Conservation (phyloP, 139 green algal species). For the Mesotaenium endlicherianum region DNA sequence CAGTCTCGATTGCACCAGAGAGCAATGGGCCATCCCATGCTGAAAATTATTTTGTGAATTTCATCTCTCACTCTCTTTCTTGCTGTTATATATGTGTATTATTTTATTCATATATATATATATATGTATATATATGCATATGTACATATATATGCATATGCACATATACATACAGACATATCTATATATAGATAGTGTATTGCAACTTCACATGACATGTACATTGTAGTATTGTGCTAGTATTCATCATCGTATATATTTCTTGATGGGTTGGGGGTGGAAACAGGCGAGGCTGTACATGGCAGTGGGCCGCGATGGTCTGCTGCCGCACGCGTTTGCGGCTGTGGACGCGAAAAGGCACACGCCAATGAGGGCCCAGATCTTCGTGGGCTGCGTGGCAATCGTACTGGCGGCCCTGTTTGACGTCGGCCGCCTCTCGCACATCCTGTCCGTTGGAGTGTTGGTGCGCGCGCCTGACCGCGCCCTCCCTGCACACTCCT, state of each 20-base stretch:
- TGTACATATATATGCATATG: too few species aligned
- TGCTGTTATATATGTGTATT: neutral
- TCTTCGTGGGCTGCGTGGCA: constrained; percentile 32
- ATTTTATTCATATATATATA: neutral
- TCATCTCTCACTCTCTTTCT: too few species aligned
- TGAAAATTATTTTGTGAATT: neutral
- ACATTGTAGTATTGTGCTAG: too few species aligned
- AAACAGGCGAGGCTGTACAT: constrained; percentile 38
- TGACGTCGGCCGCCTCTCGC: constrained; percentile 32
- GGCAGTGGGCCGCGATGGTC: constrained; percentile 32
- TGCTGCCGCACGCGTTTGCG: constrained; percentile 25
- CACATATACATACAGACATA: too few species aligned
- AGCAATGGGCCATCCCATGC: neutral
- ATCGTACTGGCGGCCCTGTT: constrained; percentile 18
- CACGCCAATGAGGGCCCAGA: constrained; percentile 33
- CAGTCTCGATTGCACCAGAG: too few species aligned
- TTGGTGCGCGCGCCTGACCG: neutral
- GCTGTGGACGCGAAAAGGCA: neutral
- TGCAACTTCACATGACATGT: too few species aligned
- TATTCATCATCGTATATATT: too few species aligned
- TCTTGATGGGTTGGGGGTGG: too few species aligned
- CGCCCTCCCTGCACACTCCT: neutral
- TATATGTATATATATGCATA: neutral
- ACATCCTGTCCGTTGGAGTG: constrained; percentile 48
- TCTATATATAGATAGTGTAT: too few species aligned